These are phyloP conservation scores for Penicillium roqueforti DNA, from an alignment of 495 filamentous ascomycete species.

Conservation along the genomic window DNA sequence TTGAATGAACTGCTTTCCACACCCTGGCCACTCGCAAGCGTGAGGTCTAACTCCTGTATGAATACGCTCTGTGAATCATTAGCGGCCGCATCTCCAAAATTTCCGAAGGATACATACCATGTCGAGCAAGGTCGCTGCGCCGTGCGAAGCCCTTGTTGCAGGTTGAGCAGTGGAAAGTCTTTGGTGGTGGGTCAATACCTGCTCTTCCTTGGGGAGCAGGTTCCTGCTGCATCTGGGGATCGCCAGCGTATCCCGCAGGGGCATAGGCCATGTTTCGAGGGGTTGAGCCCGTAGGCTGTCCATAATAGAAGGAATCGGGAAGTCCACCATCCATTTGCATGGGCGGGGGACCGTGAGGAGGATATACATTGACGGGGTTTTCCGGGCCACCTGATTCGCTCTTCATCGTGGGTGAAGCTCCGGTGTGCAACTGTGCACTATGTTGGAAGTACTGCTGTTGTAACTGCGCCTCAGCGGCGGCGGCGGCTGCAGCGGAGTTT, in stretches of 20 bases:
- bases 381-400: constrained; percentile 71
- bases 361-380: constrained; percentile 53
- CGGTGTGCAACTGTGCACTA: constrained; percentile 36
- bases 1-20: constrained; percentile 96
- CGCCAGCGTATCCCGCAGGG: constrained; percentile 35
- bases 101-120: constrained; percentile 59
- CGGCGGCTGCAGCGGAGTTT: constrained; percentile 46
- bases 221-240: constrained; percentile 33
- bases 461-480: constrained; percentile 49
- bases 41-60: constrained; percentile 90
- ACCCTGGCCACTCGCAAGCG: constrained; percentile 84
- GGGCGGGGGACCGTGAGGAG: constrained; percentile 46
- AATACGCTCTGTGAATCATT: constrained; percentile 69
- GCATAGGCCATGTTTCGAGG: constrained; percentile 51
- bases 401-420: constrained; percentile 49
- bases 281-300: constrained; percentile 42
- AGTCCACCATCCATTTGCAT: constrained; percentile 41
- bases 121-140: constrained; percentile 88
- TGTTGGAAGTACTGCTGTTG: constrained; percentile 54
- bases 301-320: constrained; percentile 27
- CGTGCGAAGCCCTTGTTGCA: constrained; percentile 92
- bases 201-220: constrained; percentile 40
- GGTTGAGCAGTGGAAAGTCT: constrained; percentile 86
- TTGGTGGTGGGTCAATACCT: constrained; percentile 53
- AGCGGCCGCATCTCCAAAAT: constrained; percentile 19